Evolutionary conservation across 805 yeast species (phyloP), one percentile per base, ranked within the genome.

Genomic region (Candida rishiriensis): DNA sequence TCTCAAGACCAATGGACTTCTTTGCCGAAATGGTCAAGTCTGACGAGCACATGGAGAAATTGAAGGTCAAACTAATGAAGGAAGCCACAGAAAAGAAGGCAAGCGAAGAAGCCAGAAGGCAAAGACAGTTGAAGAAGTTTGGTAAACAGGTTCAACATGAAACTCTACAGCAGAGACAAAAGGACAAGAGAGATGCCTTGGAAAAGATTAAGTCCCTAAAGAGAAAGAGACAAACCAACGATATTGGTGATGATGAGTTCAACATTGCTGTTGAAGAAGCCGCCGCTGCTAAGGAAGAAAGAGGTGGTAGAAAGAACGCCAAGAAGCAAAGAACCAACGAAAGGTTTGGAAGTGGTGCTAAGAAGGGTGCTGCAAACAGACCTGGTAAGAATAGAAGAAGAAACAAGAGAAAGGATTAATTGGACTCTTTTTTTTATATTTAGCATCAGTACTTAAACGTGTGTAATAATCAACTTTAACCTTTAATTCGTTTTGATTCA

Each of bases 21-120:
- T 93, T 93, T 70, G 99, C 99, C 15, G 99, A 93, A 69, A 93
- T 93, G 99, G 87, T 89, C 48, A 93, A 93, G 71, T 83, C 90
- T 43, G 99, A 93, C 66, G 97, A 88, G 65, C 99, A 93, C 67
- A 93, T 93, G 99, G 97, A 88, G 60, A 87, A 81, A 68, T 76
- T 93, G 61, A 89, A 88, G 73, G 70, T 73, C 59, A 88, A 87
- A 67, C 75, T 91, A 55, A 73, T 89, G 36, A 76, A 79, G 51
- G 97, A 88, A 63, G 81, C 78, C 35, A 68, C 75, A 6, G 85
- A 84, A 64, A 88, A 88, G 79, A 86, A 85, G 67, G 96, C 96
- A 1, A 76, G 89, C 43, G 91, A 87, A 67, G 97, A 89, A 42
- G 96, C 97, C 29, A 86, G 87, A 72, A 85, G 85, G 67, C 98